phyloP scores from a whole-genome alignment of 352 stramenopile genomes.

The Aphanomyces invadans region DNA sequence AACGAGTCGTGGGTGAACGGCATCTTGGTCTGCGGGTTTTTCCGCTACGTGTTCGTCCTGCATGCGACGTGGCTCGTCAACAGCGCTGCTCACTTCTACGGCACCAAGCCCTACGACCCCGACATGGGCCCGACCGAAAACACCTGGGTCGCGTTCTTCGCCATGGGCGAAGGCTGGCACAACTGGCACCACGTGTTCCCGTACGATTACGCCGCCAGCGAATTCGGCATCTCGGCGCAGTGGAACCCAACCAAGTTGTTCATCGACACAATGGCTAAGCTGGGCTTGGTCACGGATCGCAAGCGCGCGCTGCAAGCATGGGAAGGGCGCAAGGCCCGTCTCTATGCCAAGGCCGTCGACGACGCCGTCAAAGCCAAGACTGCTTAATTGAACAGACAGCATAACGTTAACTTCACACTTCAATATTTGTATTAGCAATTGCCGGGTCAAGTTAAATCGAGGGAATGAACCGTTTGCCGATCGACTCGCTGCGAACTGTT shows the following conservation, averaged over 20 bases:
- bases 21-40: constrained; percentile 93
- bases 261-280: constrained; percentile 88
- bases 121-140: constrained; percentile 94
- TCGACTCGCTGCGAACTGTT: no score
- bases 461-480: no score
- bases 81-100: constrained; percentile 96
- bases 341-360: background rate
- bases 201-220: constrained; percentile 98
- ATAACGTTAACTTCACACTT: background rate
- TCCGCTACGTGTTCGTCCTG: constrained; percentile 92
- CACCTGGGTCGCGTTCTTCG: constrained; percentile 91
- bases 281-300: constrained; percentile 91
- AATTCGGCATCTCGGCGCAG: constrained; percentile 93
- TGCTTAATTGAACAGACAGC: background rate
- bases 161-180: constrained; percentile 97
- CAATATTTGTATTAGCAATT: background rate
- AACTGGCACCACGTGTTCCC: constrained; percentile 99
- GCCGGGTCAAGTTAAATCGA: no score
- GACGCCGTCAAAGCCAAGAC: constrained; percentile 20
- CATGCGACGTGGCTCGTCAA: constrained; percentile 99
- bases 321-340: constrained; percentile 82
- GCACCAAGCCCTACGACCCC: constrained; percentile 95
- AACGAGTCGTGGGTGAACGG: constrained; percentile 92
- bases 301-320: constrained; percentile 93
- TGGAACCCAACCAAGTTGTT: constrained; percentile 98